A percentile compares a stretch with the other conserved stretches of the same genome.
Evolutionary conservation across 371 early-diverging fungal genomes (phyloP).

Genomic region (Umbelopsis sp.): DNA sequence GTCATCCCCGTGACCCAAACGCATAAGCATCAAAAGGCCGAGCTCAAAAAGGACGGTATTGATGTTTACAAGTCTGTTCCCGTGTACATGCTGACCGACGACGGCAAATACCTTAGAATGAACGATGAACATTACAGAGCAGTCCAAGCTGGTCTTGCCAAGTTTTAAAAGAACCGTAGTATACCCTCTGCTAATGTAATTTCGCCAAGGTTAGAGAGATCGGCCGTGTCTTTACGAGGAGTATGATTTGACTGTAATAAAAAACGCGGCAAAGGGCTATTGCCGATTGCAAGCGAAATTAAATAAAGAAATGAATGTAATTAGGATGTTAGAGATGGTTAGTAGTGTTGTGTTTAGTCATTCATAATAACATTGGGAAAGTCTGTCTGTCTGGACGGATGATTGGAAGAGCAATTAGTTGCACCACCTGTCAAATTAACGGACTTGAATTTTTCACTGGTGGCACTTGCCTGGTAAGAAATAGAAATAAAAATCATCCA

Average conservation of each 20-base stretch:
- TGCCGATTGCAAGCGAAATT: neutral
- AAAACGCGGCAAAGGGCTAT: no score
- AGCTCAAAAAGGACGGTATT: slow-evolving; percentile 15
- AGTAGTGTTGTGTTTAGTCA: no score
- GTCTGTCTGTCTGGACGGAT: no score
- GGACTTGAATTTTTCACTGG: no score
- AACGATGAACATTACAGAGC: neutral
- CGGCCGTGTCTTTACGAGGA: no score
- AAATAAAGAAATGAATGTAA: neutral
- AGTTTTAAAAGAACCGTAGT: slow-evolving; percentile 1
- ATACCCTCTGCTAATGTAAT: slow-evolving; percentile 4
- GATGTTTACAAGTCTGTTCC: neutral
- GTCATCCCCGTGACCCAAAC: slow-evolving; percentile 19
- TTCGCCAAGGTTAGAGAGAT: neutral
- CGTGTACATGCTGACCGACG: slow-evolving; percentile 12
- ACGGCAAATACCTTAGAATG: neutral
- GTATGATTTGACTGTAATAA: no score
- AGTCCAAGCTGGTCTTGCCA: slow-evolving; percentile 8
- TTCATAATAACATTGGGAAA: no score
- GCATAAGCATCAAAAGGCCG: slow-evolving; percentile 23
- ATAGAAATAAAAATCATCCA: no score
- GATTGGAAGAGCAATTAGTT: no score
- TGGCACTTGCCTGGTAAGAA: no score
- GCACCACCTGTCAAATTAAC: no score
- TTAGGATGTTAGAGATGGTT: neutral